phyloP scores from a whole-genome alignment of 2,329 filamentous ascomycete species.

The Alternaria metachromatica region DNA sequence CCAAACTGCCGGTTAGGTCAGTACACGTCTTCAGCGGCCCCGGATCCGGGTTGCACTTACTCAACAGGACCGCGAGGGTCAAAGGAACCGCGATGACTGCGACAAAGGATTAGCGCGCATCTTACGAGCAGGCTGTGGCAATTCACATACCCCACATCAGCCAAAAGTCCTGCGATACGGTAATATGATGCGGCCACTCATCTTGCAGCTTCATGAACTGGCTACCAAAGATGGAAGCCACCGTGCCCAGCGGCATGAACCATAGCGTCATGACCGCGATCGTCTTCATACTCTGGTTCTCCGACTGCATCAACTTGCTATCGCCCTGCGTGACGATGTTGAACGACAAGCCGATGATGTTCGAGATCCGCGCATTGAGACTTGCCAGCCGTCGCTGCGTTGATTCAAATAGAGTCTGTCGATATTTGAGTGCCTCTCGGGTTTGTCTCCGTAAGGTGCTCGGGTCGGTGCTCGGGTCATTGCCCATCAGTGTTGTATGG shows the following conservation, averaged over 20 bases:
- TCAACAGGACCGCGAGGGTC: slow-evolving; percentile 25
- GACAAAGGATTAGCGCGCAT: background rate
- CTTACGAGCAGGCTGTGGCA: background rate
- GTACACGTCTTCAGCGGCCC: background rate
- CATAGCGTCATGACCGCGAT: slow-evolving; percentile 54
- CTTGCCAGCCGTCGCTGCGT: slow-evolving; percentile 44
- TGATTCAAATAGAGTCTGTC: slow-evolving; percentile 41
- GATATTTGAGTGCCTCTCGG: slow-evolving; percentile 36
- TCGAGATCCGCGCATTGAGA: slow-evolving; percentile 47
- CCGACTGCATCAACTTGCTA: slow-evolving; percentile 45
- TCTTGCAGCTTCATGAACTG: slow-evolving; percentile 37
- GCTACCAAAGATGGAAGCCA: slow-evolving; percentile 39
- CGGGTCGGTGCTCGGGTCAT: slow-evolving; percentile 7
- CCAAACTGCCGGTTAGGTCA: slow-evolving; percentile 18
- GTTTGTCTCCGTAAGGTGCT: slow-evolving; percentile 16
- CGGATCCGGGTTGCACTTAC: background rate
- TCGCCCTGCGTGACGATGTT: slow-evolving; percentile 51
- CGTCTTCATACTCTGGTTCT: slow-evolving; percentile 55
- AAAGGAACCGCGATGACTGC: slow-evolving; percentile 29
- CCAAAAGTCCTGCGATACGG: slow-evolving; percentile 40
- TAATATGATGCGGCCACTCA: slow-evolving; percentile 23
- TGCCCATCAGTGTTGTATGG: slow-evolving; percentile 15
- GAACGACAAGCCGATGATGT: slow-evolving; percentile 50
- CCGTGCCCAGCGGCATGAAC: slow-evolving; percentile 52
- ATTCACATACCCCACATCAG: slow-evolving; percentile 27